Evolutionary conservation across 495 filamentous ascomycete genomes (phyloP).

Genomic region (Astrothelium subdiscretum): DNA sequence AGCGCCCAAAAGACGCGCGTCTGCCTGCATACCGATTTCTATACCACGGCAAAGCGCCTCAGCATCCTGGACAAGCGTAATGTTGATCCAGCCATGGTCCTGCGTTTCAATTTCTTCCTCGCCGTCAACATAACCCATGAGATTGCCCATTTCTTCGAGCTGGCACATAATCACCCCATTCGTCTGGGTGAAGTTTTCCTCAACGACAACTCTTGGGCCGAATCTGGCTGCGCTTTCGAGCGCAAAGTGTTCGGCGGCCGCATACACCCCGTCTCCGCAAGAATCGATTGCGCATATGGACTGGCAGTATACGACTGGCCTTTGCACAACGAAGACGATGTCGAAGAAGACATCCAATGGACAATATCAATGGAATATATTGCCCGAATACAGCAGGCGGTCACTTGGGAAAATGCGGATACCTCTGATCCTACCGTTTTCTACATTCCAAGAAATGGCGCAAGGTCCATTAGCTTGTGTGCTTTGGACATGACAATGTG

Average conservation of each 20-base stretch:
- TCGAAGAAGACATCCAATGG: conserved; percentile 19
- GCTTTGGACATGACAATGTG: conserved; percentile 22
- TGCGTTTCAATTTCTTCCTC: conserved; percentile 23
- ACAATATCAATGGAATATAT: conserved; percentile 24
- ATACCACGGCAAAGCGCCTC: conserved; percentile 22
- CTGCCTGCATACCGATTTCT: conserved; percentile 23
- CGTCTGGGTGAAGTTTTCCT: conserved; percentile 19
- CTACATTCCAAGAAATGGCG: conserved; percentile 19
- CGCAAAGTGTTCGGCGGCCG: conserved; percentile 21
- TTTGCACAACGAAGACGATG: conserved; percentile 1
- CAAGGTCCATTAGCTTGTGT: conserved; percentile 12
- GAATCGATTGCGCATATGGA: conserved; percentile 21
- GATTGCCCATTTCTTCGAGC: conserved; percentile 24
- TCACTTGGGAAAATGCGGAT: conserved; percentile 16
- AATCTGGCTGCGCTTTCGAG: conserved; percentile 21
- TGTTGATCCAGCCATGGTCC: conserved; percentile 21
- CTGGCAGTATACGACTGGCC: conserved; percentile 14
- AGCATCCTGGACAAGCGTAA: conserved; percentile 14
- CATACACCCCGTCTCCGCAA: conserved; percentile 18
- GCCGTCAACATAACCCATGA: conserved; percentile 21
- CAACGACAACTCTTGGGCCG: conserved; percentile 21
- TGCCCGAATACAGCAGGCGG: conserved; percentile 16
- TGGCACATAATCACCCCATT: conserved; percentile 10
- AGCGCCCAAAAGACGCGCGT: conserved; percentile 18
- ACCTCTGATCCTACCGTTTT: conserved; percentile 8